These are phyloP conservation scores for Flaveria bidentis DNA, from an alignment of 129 eudicot species.

Conservation along the genomic window DNA sequence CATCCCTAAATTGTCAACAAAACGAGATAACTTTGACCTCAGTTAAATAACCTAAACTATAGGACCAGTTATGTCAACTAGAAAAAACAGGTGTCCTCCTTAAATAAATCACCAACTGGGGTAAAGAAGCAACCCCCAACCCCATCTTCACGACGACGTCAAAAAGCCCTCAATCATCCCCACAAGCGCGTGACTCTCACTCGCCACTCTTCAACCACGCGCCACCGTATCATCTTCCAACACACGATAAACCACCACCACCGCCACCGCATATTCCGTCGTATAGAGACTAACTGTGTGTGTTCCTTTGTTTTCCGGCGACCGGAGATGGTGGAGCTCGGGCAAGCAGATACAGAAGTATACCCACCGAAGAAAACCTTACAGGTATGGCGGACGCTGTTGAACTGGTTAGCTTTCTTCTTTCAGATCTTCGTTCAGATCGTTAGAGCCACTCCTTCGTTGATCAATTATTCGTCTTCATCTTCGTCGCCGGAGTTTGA, in stretches of 20 bases:
- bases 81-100: neutral
- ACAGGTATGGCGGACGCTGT: slow-evolving; percentile 77
- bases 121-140: slow-evolving; percentile 14
- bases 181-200: slow-evolving; percentile 30
- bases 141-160: slow-evolving; percentile 37
- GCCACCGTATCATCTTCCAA: slow-evolving; percentile 35
- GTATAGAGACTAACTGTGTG: neutral
- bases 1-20: no score
- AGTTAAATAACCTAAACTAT: neutral
- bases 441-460: slow-evolving; percentile 80
- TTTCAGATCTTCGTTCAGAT: slow-evolving; percentile 98
- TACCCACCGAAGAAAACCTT: slow-evolving; percentile 71
- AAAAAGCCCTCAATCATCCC: slow-evolving; percentile 9
- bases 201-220: slow-evolving; percentile 20
- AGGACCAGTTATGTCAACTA: neutral
- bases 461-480: slow-evolving; percentile 48
- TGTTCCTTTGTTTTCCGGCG: neutral
- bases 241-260: neutral
- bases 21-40: neutral
- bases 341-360: slow-evolving; percentile 59
- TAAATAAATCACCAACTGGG: slow-evolving; percentile 31
- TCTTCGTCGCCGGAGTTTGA: slow-evolving; percentile 55
- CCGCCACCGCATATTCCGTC: no score
- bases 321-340: slow-evolving; percentile 68
- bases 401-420: slow-evolving; percentile 86